phyloP scores from a whole-genome alignment of 1,139 yeast genomes.

The Debaryomyces sp. region DNA sequence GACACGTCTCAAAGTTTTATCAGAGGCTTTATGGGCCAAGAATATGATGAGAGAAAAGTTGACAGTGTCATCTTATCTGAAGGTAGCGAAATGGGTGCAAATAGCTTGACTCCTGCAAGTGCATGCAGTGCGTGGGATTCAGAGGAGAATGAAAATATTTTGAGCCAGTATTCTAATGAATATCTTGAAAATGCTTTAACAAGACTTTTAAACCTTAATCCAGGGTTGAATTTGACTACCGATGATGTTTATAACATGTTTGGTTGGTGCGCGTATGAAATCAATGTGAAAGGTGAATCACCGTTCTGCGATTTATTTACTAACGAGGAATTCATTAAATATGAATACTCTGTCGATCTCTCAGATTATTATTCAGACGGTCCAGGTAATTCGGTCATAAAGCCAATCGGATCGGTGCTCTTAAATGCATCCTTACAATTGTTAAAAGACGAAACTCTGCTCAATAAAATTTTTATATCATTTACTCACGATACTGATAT shows the following conservation, averaged over 20 bases:
- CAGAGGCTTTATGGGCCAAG: constrained; percentile 35
- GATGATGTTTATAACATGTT: constrained; percentile 44
- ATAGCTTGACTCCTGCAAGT: constrained; percentile 31
- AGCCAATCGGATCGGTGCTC: constrained; percentile 48
- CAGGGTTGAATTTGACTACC: constrained; percentile 39
- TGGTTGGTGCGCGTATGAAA: constrained; percentile 56
- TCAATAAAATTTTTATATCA: constrained; percentile 42
- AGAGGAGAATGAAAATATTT: constrained; percentile 12
- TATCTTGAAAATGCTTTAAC: constrained; percentile 19
- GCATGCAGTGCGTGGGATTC: constrained; percentile 25
- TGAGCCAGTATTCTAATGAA: constrained; percentile 18
- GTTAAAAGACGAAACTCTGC: constrained; percentile 30
- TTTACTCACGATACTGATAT: constrained; percentile 67
- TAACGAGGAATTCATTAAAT: constrained; percentile 46
- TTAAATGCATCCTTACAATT: constrained; percentile 52
- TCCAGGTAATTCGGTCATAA: constrained; percentile 49
- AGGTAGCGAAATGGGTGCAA: constrained; percentile 29
- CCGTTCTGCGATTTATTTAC: constrained; percentile 54
- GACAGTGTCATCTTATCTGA: constrained; percentile 30
- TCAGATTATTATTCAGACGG: constrained; percentile 50
- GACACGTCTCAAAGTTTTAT: constrained; percentile 36
- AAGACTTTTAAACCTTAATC: constrained; percentile 26
- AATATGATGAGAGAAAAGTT: constrained; percentile 22
- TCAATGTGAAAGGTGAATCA: constrained; percentile 52
- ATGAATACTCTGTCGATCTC: constrained; percentile 49